A percentile compares a stretch with the other conserved stretches of the same genome.
phyloP scores from a whole-genome alignment of 2,329 filamentous ascomycete genomes.

The Falciphora oryzae region DNA sequence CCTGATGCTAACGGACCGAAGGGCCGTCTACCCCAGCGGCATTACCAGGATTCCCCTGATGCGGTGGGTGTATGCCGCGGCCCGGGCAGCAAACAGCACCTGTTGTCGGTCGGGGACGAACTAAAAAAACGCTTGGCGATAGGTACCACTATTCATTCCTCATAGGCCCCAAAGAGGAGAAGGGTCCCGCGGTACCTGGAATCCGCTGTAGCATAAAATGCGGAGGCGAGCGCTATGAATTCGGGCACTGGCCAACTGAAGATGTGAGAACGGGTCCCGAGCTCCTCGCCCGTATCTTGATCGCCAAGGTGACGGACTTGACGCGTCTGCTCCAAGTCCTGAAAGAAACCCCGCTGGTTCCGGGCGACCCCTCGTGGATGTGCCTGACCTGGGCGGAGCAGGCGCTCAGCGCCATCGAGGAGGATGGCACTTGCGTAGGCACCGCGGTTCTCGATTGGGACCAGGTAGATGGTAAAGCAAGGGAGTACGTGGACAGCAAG shows the following conservation, averaged over 20 bases:
- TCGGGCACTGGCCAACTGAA: constrained; percentile 16
- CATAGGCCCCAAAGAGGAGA: constrained; percentile 25
- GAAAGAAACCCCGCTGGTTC: constrained; percentile 24
- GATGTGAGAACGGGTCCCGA: constrained; percentile 23
- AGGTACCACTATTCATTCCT: constrained; percentile 26
- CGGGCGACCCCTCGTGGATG: constrained; percentile 30
- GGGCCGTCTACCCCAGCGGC: too few species aligned
- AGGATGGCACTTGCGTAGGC: constrained; percentile 31
- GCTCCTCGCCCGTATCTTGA: constrained; percentile 31
- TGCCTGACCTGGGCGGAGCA: constrained; percentile 33
- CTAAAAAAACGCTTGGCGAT: background rate
- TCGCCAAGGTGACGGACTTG: constrained; percentile 34
- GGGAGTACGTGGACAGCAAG: constrained; percentile 30
- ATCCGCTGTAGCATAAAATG: constrained; percentile 25
- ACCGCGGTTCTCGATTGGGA: constrained; percentile 31
- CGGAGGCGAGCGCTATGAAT: constrained; percentile 23
- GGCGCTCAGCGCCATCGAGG: constrained; percentile 26
- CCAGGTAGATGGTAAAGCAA: constrained; percentile 27
- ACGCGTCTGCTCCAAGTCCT: constrained; percentile 26
- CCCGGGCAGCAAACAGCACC: too few species aligned
- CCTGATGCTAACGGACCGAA: too few species aligned
- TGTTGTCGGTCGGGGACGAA: background rate
- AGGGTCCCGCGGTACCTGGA: constrained; percentile 18
- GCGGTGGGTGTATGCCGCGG: too few species aligned
- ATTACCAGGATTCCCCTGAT: too few species aligned